These are phyloP conservation scores for Schizochytrium sp. DNA, from an alignment of 108 stramenopile genomes.

Conservation along the genomic window DNA sequence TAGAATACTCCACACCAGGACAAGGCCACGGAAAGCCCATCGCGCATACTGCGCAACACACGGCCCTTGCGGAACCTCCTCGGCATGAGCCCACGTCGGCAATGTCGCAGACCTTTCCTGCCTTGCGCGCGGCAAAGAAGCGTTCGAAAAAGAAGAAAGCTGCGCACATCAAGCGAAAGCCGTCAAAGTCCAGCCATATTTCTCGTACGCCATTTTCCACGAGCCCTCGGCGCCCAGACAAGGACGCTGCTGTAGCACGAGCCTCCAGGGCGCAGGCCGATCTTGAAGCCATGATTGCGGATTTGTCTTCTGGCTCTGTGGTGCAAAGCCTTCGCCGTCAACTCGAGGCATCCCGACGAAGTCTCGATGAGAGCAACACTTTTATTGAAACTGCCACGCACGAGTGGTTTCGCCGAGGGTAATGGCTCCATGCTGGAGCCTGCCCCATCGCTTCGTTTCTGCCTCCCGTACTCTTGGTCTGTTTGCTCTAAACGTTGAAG, in stretches of 20 bases:
- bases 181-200: neutral
- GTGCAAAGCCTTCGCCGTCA: neutral
- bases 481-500: no score
- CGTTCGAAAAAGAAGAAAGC: neutral
- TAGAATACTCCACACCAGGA: no score
- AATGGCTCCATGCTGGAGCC: no score
- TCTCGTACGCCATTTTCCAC: neutral
- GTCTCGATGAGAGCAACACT: neutral
- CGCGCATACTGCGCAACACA: no score
- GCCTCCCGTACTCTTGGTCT: no score
- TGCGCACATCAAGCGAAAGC: neutral
- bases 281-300: neutral
- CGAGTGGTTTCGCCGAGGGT: neutral
- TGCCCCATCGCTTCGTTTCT: no score
- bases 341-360: neutral
- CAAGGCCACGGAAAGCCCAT: no score
- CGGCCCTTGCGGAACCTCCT: no score
- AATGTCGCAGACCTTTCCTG: no score
- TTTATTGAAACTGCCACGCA: neutral
- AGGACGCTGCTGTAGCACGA: neutral
- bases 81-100: no score
- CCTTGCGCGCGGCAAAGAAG: neutral
- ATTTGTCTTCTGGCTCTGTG: neutral
- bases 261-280: neutral
- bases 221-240: neutral